phyloP scores from a whole-genome alignment of 176 grass and related monocot species.

The Eragrostis nindensis region DNA sequence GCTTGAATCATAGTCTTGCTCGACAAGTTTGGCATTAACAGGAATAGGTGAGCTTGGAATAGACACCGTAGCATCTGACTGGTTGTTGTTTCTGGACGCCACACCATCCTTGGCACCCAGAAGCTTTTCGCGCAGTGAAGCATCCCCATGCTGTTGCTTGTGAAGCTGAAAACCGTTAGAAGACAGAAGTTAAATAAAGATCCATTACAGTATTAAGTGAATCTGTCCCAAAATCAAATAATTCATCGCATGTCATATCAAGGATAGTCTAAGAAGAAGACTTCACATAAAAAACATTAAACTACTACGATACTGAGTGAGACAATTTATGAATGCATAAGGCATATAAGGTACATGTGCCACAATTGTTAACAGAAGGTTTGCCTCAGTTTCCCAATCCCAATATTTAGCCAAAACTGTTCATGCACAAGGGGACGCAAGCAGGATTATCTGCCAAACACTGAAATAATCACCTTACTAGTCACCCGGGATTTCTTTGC shows the following conservation, averaged over 20 bases:
- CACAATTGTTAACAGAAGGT: slow-evolving; percentile 6
- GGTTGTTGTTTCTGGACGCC: slow-evolving; percentile 37
- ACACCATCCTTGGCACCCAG: slow-evolving; percentile 42
- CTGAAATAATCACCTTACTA: slow-evolving; percentile 51
- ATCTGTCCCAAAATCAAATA: neutral
- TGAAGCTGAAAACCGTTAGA: too few relatives aligned
- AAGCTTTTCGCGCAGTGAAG: slow-evolving; percentile 56
- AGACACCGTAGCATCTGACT: slow-evolving; percentile 37
- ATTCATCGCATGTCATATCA: neutral
- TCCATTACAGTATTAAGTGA: neutral
- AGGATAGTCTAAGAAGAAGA: neutral
- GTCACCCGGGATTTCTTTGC: slow-evolving; percentile 46
- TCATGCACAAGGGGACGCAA: neutral
- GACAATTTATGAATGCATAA: slow-evolving; percentile 15
- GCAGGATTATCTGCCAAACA: slow-evolving; percentile 20
- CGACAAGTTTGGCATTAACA: slow-evolving; percentile 41
- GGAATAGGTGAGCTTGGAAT: slow-evolving; percentile 75
- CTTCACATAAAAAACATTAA: slow-evolving; percentile 12
- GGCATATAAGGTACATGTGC: neutral
- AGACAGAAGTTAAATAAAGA: neutral
- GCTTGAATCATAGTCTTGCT: slow-evolving; percentile 37
- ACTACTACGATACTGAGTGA: slow-evolving; percentile 12
- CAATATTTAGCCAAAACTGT: neutral
- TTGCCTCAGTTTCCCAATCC: neutral
- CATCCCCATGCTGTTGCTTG: slow-evolving; percentile 42